Base-by-base conservation (phyloP, 139 green algal genomes). In the Eudorina sp. region DNA sequence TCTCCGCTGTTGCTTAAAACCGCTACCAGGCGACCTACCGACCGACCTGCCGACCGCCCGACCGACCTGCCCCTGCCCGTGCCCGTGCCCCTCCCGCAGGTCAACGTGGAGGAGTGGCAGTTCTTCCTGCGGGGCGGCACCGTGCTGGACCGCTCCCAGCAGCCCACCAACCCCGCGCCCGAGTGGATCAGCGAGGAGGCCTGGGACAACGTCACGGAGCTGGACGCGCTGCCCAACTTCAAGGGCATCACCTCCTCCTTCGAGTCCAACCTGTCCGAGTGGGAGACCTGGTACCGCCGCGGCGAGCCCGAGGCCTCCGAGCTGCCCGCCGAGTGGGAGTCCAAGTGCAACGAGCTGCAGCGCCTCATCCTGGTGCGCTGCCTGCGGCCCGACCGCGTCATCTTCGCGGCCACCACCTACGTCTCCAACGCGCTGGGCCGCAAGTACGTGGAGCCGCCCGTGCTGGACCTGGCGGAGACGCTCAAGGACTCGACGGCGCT, bases 401-500 rank as follows among this genome's bases (percentile, higher is more conserved):
- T 97, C 58, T 96, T 96, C 85, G 93, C 93, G 3, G 93, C 94
- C 31, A 95, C 94, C 21, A 89, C 68, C 8, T 98, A 96, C 89
- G 96, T 97, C 3, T 90, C 94, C 62, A 96, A 96, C 77, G 89
- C 93, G 9, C 92, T 98, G n/a, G 96, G 96, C 29, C 83, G 93
- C 55, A 95, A 95, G 90, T 98, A 96, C 90, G 94, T 97, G 27
- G 96, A 98, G 90, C 96, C 96, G 11, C 96, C 96, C 11, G 93
- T 97, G 53, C 92, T 98, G 27, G 94, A 98, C 91, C 95, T 98
- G 25, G 89, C 53, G 3, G 94, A 98, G 91, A 94, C 92, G 29
- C 93, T 95, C 86, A 73, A 48, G 29, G 95, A 97, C 89, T 95
- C 90, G 36, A 96, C 89, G 0, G 82, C 94, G 18, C 27, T 88